Evolutionary conservation across 371 early-diverging fungal genomes (phyloP), one percentile per base, ranked within the genome.

Genomic region (Circinella minor): DNA sequence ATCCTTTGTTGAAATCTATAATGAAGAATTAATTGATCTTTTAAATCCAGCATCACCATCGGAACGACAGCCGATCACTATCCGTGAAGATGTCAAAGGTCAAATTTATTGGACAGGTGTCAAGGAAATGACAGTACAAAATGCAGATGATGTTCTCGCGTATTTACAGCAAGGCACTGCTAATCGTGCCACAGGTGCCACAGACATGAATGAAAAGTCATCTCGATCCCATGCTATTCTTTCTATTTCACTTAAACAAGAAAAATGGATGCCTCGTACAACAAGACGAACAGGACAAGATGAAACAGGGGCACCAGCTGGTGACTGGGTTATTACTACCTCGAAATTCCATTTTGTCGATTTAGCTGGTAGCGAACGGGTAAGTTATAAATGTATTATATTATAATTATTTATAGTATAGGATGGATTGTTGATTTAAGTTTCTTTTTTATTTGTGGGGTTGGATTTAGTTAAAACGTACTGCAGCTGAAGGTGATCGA

Each of bases 271-370:
- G 62, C 77, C 76, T 37, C n/a, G 37, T 17, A 46, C 57, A 27
- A 27, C 27, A 46, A 17, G 36, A 36, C 54, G 34, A 60, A 38
- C 34, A 66, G 57, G 54, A 18, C 14, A 57, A 57, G 57, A 46
- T 46, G 83, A 79, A 9, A 43, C 43, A 9, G 43, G 43, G 43
- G 11, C 11, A 9, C 6, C 43, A 9, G 85, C 81, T 5, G 80
- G 84, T 5, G 86, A 88, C 51, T 85, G 87, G 80, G 67, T 90
- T 13, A 75, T 82, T n/a, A 79, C 93, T 34, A 85, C 86, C 10
- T 93, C 95, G 47, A 99, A 99, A 81, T 96, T 98, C 73, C 95
- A 98, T 77, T 99, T 99, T 89, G 99, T 99, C 51, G 99, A 99
- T 88, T 83, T 99, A 74, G 99, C 99, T 39, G 99, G 99, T 34